Conservation (phyloP, 495 filamentous ascomycete species). For the Hypoxylon fragiforme region DNA sequence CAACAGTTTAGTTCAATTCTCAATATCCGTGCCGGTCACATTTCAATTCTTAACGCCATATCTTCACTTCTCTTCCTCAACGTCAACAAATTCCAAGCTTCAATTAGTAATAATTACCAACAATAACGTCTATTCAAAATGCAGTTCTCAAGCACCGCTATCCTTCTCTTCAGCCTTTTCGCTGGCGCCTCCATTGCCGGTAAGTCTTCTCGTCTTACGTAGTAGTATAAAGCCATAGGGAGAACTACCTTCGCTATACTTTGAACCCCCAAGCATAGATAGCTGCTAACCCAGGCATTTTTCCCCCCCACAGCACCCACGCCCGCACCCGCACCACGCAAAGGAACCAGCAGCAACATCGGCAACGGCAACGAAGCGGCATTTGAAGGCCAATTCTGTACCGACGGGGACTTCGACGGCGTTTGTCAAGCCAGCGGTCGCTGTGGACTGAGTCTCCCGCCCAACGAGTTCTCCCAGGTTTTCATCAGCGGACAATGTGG, state of each 20-base stretch:
- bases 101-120: no score
- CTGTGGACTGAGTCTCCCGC: conserved; percentile 18
- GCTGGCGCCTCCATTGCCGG: not conserved
- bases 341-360: not conserved
- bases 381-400: conserved; percentile 14
- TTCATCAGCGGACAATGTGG: not conserved
- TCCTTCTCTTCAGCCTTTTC: not conserved
- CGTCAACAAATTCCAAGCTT: not conserved
- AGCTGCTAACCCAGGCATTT: no score
- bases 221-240: not conserved
- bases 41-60: not conserved
- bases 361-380: not conserved
- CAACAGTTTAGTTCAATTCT: no score
- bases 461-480: not conserved
- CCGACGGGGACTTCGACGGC: conserved; percentile 8
- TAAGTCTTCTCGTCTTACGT: not conserved
- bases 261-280: no score
- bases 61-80: not conserved
- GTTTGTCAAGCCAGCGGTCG: conserved; percentile 25
- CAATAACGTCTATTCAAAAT: not conserved
- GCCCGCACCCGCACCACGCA: not conserved
- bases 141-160: not conserved
- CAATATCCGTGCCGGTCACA: not conserved
- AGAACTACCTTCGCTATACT: no score
- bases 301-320: not conserved